phyloP scores from a whole-genome alignment of 2,329 filamentous ascomycete genomes.

The Paraphoma chrysanthemicola region DNA sequence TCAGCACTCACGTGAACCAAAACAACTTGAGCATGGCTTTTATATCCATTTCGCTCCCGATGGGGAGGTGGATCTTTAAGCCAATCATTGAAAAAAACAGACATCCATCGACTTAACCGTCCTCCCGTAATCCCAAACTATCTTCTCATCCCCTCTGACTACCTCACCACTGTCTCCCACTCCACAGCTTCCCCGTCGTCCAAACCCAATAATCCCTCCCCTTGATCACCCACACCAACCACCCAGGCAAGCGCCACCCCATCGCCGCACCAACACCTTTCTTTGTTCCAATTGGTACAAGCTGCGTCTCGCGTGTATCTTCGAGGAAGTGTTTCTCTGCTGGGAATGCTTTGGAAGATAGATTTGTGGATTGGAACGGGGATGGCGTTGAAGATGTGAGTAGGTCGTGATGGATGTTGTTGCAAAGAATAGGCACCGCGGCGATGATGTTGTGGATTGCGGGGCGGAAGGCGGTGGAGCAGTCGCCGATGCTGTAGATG shows the following conservation, averaged over 20 bases:
- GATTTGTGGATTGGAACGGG: no score
- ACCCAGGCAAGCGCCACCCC: slow-evolving; percentile 44
- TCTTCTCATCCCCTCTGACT: background rate
- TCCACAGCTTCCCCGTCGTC: slow-evolving; percentile 58
- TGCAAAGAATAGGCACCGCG: slow-evolving; percentile 43
- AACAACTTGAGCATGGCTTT: no score
- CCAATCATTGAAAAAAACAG: no score
- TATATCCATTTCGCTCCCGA: no score
- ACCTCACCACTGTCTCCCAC: slow-evolving; percentile 56
- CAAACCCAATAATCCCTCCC: slow-evolving; percentile 56
- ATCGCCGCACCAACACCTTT: slow-evolving; percentile 41
- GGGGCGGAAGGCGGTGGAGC: background rate
- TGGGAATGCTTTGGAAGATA: slow-evolving; percentile 4
- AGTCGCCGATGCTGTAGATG: slow-evolving; percentile 29
- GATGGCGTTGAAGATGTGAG: slow-evolving; percentile 42
- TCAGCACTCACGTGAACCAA: no score
- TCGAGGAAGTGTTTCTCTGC: slow-evolving; percentile 28
- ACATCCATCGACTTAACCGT: no score
- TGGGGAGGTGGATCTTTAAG: no score
- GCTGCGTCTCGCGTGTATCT: slow-evolving; percentile 28
- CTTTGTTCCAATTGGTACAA: slow-evolving; percentile 34
- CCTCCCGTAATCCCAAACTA: background rate
- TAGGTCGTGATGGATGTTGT: slow-evolving; percentile 60
- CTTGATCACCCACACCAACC: slow-evolving; percentile 48
- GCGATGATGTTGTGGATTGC: slow-evolving; percentile 1